Percentiles rank a stretch among this genome's conserved stretches.
Evolutionary conservation across 352 stramenopile species (phyloP).

Genomic region (Phytophthora ohioensis): DNA sequence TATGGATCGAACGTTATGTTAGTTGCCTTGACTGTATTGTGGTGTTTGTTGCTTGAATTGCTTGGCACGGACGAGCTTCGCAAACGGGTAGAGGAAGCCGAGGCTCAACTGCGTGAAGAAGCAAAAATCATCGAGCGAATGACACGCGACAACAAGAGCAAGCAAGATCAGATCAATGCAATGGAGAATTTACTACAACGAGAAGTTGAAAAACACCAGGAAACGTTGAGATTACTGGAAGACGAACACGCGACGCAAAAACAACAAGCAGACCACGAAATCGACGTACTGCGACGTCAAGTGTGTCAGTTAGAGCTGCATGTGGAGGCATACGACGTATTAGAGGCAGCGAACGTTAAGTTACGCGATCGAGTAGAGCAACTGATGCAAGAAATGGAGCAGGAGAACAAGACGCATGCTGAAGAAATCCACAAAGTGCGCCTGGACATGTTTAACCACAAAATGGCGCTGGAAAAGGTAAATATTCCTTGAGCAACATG

Average conservation of each 20-base stretch:
- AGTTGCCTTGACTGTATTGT: slow-evolving; percentile 36
- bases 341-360: slow-evolving; percentile 66
- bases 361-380: slow-evolving; percentile 65
- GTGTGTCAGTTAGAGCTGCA: slow-evolving; percentile 70
- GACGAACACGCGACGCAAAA: slow-evolving; percentile 69
- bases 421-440: slow-evolving; percentile 83
- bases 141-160: slow-evolving; percentile 77
- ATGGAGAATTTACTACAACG: slow-evolving; percentile 72
- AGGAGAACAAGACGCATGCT: slow-evolving; percentile 66
- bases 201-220: slow-evolving; percentile 71
- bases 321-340: slow-evolving; percentile 74
- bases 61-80: slow-evolving; percentile 66
- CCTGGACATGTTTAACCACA: slow-evolving; percentile 88
- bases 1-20: not conserved
- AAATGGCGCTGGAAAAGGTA: slow-evolving; percentile 86
- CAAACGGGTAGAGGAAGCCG: slow-evolving; percentile 75
- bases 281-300: slow-evolving; percentile 66
- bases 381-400: slow-evolving; percentile 74
- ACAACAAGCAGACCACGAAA: slow-evolving; percentile 66
- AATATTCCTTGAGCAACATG: not conserved
- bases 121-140: slow-evolving; percentile 87
- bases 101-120: slow-evolving; percentile 78
- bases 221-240: slow-evolving; percentile 60
- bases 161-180: slow-evolving; percentile 75
- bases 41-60: slow-evolving; percentile 13